Conservation (phyloP, 441 rosid species). For the Gossypium lobatum region DNA sequence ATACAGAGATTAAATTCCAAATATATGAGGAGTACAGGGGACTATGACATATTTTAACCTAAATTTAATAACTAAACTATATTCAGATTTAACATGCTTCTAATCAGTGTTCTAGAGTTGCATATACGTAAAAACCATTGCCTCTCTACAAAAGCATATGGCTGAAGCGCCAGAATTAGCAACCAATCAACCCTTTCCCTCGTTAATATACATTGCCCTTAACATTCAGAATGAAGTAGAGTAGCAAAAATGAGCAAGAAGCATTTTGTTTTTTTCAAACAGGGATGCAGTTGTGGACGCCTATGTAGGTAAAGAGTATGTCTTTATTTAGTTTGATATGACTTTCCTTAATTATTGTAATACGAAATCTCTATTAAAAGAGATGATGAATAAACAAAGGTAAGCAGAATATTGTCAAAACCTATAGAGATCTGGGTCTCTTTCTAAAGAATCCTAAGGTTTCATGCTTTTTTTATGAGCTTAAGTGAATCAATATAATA, state of each 20-base stretch:
- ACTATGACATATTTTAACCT: neutral
- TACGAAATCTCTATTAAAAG: neutral
- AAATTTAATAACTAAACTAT: neutral
- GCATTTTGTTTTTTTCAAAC: neutral
- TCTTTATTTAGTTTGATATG: neutral
- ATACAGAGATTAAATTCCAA: neutral
- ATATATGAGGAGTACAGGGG: neutral
- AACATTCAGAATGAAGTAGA: neutral
- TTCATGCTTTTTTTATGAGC: neutral
- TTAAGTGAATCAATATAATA: neutral
- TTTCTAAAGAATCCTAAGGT: neutral
- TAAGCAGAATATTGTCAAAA: neutral
- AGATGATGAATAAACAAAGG: neutral
- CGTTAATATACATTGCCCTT: neutral
- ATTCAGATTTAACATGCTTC: neutral
- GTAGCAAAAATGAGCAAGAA: neutral
- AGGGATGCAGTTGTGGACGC: neutral
- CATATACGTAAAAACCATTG: neutral
- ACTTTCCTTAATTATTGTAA: neutral
- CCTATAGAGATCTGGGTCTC: neutral
- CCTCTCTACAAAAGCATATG: neutral
- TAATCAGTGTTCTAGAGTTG: neutral
- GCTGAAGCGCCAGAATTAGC: neutral
- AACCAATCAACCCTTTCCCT: neutral
- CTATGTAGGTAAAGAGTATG: neutral